Evolutionary conservation across 768 basidiomycete genomes (phyloP), one percentile per base, ranked within the genome.

Genomic region (Rhodotorula toruloides): DNA sequence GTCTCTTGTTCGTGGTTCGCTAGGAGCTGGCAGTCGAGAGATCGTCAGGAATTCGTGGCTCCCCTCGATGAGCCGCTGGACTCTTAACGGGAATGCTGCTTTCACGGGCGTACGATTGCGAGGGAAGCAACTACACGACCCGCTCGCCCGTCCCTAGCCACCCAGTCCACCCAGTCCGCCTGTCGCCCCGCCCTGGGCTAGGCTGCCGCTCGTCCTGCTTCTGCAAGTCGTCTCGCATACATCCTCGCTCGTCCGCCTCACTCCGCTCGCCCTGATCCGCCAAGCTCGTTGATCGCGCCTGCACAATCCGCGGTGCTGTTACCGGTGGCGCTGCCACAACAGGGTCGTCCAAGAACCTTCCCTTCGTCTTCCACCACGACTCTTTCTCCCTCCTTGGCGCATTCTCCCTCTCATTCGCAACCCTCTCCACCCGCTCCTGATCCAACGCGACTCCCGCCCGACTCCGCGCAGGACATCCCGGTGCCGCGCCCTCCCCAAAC

Each of bases 311-410:
- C 44, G 16, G n/a, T 29, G n/a, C n/a, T n/a, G n/a, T 27, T 42
- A 42, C 22, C 58, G 29, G 13, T 16, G 14, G 21, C 2, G 47
- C 22, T 1, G 53, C 37, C 8, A 40, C 43, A 34, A 48, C n/a
- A 42, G 60, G 60, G 21, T 61, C 60, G 16, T 61, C 60, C 13
- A 61, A 11, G 36, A 61, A 61, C 32, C 52, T 22, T 17, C 60
- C 60, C 34, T 61, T 61, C 31, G 40, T 29, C 50, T 60, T 53
- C 50, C 50, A 61, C 50, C 52, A 27, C 32, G n/a, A 21, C 13
- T 50, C 16, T 14, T 42, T 37, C 60, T 9, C 49, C 27, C 42
- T 25, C 57, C n/a, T 34, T 8, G 7, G 31, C 27, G 11, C 10
- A 5, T 49, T 39, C 25, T 31, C 29, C 47, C 21, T 4, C 22